Conservation (phyloP, 2,329 filamentous ascomycete species). For the Penicillium sp. region DNA sequence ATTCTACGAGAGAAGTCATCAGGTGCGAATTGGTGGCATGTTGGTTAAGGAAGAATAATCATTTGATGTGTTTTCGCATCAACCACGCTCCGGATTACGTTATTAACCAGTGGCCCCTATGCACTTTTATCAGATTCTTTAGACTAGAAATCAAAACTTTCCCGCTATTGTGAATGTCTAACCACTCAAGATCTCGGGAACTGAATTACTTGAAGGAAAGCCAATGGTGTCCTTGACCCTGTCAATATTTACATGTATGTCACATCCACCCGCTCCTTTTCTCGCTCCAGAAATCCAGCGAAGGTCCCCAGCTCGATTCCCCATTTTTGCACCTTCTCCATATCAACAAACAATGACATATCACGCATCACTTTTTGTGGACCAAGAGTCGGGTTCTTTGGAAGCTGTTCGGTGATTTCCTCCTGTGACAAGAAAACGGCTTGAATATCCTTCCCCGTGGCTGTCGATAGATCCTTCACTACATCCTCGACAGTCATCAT, state of each 20-base stretch:
- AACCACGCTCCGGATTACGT: too few relatives aligned
- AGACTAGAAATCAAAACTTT: too few relatives aligned
- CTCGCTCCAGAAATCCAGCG: conserved; percentile 44
- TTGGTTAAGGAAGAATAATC: too few relatives aligned
- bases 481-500: conserved; percentile 39
- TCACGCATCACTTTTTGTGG: conserved; percentile 41
- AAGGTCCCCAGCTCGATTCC: conserved; percentile 48
- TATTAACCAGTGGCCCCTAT: too few relatives aligned
- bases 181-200: neutral
- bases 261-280: conserved; percentile 32
- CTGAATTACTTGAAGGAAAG: neutral
- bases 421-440: conserved; percentile 43
- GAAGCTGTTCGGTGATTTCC: conserved; percentile 39
- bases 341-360: conserved; percentile 39
- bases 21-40: too few relatives aligned
- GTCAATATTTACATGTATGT: conserved; percentile 14
- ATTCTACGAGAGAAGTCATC: too few relatives aligned
- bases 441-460: conserved; percentile 37
- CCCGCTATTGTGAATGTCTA: too few relatives aligned
- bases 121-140: too few relatives aligned
- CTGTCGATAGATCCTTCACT: conserved; percentile 37
- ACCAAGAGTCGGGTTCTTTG: conserved; percentile 39
- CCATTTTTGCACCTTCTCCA: conserved; percentile 34
- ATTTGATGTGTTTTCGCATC: too few relatives aligned
- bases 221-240: neutral